Base-by-base conservation (phyloP, 352 stramenopile species). In the Pythium sukuiense region DNA sequence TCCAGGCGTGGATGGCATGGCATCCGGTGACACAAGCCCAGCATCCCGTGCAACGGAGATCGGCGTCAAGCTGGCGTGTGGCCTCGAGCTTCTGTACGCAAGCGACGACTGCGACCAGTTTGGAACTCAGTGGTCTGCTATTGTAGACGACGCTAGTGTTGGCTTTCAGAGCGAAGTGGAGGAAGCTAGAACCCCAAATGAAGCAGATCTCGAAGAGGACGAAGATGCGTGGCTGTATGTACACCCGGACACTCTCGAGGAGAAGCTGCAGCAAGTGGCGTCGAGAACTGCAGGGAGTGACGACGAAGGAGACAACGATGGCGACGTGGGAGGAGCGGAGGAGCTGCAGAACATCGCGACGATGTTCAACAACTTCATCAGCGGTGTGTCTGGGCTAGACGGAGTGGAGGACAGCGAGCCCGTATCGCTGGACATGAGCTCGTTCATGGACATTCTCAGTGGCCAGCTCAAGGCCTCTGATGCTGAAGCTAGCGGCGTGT, bases 171-270 rank as follows among this genome's bases (percentile, higher is more conserved):
- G 0, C 16, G 27, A 45, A 7, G 53, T 2, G 14, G 32, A 45
- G 2, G 20, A 39, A 9, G 9, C n/a, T 1, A 50, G 64, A 13
- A 13, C 55, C 24, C n/a, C 12, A 37, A 20, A 46, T 24, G 37
- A 67, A 1, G 29, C 54, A 8, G 14, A 48, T 32, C 35, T 61
- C 49, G 16, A 63, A 56, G 80, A 90, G 24, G 87, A 95, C 58
- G 80, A 92, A 29, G 79, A 93, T n/a, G 76, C 79, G 49, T 95
- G 87, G 87, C 46, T 95, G 59, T 88, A 90, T 30, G 65, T 95
- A 54, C 77, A 90, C 6, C 87, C 87, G 0, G 83, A 95, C 41
- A 81, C 76, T 13, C 59, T 95, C 7, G 87, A 95, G 54, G 83
- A 85, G 18, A 80, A 81, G 53, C 78, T 95, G 6, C 65, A 81